Percentiles rank a stretch among this genome's conserved stretches.
Conservation (phyloP, 2,329 filamentous ascomycete species). For the Colletotrichum aenigma region DNA sequence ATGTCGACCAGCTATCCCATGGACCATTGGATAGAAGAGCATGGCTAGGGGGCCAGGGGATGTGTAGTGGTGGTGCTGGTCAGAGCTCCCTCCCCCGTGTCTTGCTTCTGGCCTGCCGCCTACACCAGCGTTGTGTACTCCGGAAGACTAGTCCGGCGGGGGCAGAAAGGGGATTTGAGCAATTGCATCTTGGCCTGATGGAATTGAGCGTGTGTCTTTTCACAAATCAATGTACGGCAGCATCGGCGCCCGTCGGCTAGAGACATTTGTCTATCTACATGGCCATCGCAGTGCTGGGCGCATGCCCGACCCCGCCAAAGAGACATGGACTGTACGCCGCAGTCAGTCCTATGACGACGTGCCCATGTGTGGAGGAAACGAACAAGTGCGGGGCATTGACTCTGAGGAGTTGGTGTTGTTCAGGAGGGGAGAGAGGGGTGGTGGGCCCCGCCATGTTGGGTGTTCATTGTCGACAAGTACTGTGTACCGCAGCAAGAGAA, state of each 20-base stretch:
- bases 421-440: not conserved
- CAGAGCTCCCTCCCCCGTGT: slow-evolving; percentile 2
- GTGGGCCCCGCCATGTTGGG: slow-evolving; percentile 3
- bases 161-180: not conserved
- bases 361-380: slow-evolving; percentile 15
- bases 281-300: not conserved
- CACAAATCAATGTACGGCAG: not conserved
- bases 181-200: not conserved
- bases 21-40: not conserved
- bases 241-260: not conserved
- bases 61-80: not conserved
- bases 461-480: slow-evolving; percentile 13
- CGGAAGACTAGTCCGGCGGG: not conserved
- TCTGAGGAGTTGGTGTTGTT: slow-evolving; percentile 4
- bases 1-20: not conserved
- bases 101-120: not conserved
- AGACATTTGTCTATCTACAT: not conserved
- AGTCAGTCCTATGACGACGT: slow-evolving; percentile 17
- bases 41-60: not conserved
- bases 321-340: not conserved
- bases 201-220: not conserved
- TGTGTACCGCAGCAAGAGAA: not conserved
- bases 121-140: not conserved
- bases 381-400: slow-evolving; percentile 13
- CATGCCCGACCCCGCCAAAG: slow-evolving; percentile 18